Percentiles rank a stretch among this genome's conserved stretches.
phyloP scores from a whole-genome alignment of 805 yeast genomes.

The Candida maris region DNA sequence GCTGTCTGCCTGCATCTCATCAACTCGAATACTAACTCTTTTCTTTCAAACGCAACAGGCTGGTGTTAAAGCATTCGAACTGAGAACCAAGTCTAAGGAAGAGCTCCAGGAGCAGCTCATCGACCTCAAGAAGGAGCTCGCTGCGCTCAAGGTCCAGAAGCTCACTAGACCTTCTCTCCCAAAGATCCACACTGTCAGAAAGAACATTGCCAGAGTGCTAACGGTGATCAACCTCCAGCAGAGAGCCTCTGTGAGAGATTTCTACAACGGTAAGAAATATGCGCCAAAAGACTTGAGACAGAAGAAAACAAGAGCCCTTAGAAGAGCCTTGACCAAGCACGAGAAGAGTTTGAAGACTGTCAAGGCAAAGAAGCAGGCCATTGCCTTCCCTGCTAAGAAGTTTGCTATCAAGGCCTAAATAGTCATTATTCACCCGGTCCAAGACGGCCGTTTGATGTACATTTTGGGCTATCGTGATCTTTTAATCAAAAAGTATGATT shows the following conservation, averaged over 20 bases:
- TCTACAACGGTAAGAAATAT: constrained; percentile 93
- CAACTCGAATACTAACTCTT: too few species aligned
- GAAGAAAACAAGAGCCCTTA: constrained; percentile 99
- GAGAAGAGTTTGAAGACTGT: constrained; percentile 81
- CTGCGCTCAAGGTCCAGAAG: constrained; percentile 94
- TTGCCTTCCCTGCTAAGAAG: constrained; percentile 98
- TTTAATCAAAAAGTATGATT: not conserved
- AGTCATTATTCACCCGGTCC: not conserved
- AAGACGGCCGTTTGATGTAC: constrained; percentile 6
- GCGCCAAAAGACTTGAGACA: constrained; percentile 98
- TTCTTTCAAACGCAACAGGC: constrained; percentile 62
- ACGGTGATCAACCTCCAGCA: constrained; percentile 96
- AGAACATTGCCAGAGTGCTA: constrained; percentile 97
- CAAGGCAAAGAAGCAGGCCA: constrained; percentile 86
- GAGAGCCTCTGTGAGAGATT: constrained; percentile 91
- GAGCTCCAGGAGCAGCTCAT: constrained; percentile 91
- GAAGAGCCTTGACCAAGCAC: constrained; percentile 89
- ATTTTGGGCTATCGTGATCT: constrained; percentile 3
- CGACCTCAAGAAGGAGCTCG: constrained; percentile 95
- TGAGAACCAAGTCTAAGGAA: constrained; percentile 95
- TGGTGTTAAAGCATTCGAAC: constrained; percentile 92
- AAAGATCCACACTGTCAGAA: constrained; percentile 95
- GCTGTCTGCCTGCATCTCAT: too few species aligned
- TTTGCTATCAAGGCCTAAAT: constrained; percentile 97
- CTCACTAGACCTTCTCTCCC: constrained; percentile 89